Base-by-base conservation (phyloP, 352 stramenopile species). In the Globisporangium perplexum region DNA sequence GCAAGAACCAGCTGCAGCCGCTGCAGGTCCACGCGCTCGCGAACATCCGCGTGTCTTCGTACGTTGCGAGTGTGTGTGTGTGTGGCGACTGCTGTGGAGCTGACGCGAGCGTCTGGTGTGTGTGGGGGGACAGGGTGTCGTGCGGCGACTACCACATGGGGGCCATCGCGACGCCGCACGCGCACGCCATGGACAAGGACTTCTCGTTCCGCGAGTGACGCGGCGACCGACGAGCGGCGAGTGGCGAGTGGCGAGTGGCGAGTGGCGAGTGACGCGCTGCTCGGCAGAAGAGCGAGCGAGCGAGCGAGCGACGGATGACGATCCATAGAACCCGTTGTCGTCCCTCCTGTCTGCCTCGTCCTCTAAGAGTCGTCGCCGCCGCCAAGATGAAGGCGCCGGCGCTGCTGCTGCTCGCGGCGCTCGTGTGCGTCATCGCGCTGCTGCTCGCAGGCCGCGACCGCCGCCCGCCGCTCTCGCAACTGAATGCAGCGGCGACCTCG, bases 61-160 rank as follows among this genome's bases (percentile, higher is more conserved):
- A 72, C 68, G 75, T 78, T 33, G 23, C 42, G 6, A n/a, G n/a
- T n/a, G n/a, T n/a, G n/a, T n/a, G n/a, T n/a, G n/a, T n/a, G n/a
- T n/a, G n/a, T n/a, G n/a, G n/a, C n/a, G n/a, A n/a, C n/a, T n/a
- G 26, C 38, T 48, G 50, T n/a, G 12, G 43, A 35, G 10, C 22
- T 52, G 33, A 39, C 8, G 33, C 31, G 14, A 38, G 15, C 31
- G 31, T 38, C 10, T 17, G 31, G 31, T 31, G 10, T 1, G 28
- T 31, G 31, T 38, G 12, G 14, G 31, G 7, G 26, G 36, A 48
- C 28, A 88, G 75, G 22, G 68, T 97, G 45, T 76, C 86, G 43
- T 95, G 86, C 57, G 90, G 90, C 17, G 72, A 94, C 62, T 84
- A 87, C 62, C 90, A 97, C 68, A 82, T 92, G 69, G 86, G 84